Evolutionary conservation across 352 stramenopile species (phyloP).

Genomic region (Globisporangium cylindrosporum): DNA sequence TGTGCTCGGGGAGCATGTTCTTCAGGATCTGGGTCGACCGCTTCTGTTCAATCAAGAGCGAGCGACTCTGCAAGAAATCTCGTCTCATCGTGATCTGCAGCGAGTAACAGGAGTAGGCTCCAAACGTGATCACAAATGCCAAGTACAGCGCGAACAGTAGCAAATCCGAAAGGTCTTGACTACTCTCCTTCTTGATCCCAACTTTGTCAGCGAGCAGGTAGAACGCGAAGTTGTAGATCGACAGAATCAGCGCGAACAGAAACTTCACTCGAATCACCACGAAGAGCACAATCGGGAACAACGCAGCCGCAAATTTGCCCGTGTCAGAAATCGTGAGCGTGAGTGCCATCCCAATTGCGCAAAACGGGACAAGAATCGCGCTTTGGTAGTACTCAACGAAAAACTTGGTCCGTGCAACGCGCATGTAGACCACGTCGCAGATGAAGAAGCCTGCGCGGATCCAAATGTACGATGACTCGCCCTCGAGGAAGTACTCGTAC

Average conservation of each 20-base stretch:
- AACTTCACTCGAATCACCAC: constrained; percentile 86
- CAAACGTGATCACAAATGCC: constrained; percentile 71
- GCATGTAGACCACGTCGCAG: constrained; percentile 71
- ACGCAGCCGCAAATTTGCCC: constrained; percentile 73
- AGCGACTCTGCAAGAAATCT: constrained; percentile 81
- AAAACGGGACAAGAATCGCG: constrained; percentile 68
- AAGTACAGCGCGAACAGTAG: constrained; percentile 75
- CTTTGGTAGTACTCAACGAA: constrained; percentile 80
- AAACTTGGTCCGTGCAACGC: constrained; percentile 53
- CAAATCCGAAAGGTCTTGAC: constrained; percentile 37
- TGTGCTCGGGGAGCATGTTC: constrained; percentile 83
- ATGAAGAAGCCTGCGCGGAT: constrained; percentile 70
- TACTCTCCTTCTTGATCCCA: constrained; percentile 32
- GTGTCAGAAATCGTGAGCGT: constrained; percentile 83
- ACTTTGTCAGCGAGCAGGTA: constrained; percentile 67
- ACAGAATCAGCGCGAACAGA: constrained; percentile 68
- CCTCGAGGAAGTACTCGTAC: constrained; percentile 69
- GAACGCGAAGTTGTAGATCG: constrained; percentile 78
- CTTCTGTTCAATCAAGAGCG: constrained; percentile 73
- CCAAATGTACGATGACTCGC: constrained; percentile 54
- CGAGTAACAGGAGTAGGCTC: constrained; percentile 75
- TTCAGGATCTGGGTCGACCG: constrained; percentile 82
- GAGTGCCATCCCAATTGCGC: constrained; percentile 66
- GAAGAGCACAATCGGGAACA: constrained; percentile 81
- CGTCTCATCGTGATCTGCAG: constrained; percentile 80